Percentiles rank a stretch among this genome's conserved stretches.
These are phyloP conservation scores for Hirsutella minnesotensis DNA, from an alignment of 2,329 filamentous ascomycete species.

Conservation along the genomic window DNA sequence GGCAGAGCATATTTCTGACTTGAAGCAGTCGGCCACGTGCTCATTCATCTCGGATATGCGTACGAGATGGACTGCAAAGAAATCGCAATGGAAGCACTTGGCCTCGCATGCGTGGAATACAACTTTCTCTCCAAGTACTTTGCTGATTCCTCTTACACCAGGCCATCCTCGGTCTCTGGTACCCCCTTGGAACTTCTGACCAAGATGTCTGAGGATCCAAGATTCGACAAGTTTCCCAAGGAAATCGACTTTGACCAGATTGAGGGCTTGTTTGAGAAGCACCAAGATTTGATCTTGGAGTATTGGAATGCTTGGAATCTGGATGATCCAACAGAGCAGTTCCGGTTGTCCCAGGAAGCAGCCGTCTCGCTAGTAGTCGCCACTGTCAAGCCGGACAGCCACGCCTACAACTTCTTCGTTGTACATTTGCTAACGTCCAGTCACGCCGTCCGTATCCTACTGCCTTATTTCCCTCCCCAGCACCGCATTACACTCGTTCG, in stretches of 20 bases:
- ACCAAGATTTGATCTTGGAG: conserved; percentile 61
- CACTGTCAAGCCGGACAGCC: conserved; percentile 42
- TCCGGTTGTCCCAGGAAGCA: conserved; percentile 56
- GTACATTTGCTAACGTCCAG: conserved; percentile 74
- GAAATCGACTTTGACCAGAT: conserved; percentile 51
- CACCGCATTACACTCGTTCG: conserved; percentile 64
- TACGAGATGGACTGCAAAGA: conserved; percentile 80
- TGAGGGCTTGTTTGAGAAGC: conserved; percentile 52
- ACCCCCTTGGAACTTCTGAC: conserved; percentile 60
- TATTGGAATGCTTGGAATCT: conserved; percentile 88
- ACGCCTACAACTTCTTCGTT: conserved; percentile 72
- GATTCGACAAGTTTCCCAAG: conserved; percentile 56
- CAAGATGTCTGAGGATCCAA: conserved; percentile 55
- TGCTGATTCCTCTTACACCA: conserved; percentile 63
- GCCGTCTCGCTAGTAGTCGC: conserved; percentile 51
- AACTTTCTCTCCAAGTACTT: conserved; percentile 52
- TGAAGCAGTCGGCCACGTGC: conserved; percentile 63
- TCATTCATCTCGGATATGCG: conserved; percentile 94
- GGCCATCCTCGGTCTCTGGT: conserved; percentile 46
- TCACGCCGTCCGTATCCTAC: conserved; percentile 76
- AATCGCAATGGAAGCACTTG: conserved; percentile 78
- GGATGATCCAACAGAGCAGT: conserved; percentile 57
- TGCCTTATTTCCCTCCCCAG: conserved; percentile 63
- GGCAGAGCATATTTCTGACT: conserved; percentile 8
- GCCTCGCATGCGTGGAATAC: conserved; percentile 49